Evolutionary conservation across 495 filamentous ascomycete species (phyloP).

Genomic region (Xylaria flabelliformis): DNA sequence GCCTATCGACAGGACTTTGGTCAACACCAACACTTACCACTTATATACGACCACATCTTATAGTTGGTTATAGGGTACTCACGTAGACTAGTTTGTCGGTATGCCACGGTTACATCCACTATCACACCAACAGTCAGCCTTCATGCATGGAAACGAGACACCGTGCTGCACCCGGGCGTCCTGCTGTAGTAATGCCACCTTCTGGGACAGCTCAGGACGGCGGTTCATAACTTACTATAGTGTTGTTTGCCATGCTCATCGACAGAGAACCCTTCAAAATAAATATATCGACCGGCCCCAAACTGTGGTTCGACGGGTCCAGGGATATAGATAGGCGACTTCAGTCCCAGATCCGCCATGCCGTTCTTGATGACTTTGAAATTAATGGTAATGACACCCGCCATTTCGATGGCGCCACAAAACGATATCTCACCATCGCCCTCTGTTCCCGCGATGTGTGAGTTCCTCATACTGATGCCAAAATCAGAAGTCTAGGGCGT

Average conservation of each 20-base stretch:
- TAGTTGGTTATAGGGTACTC: constrained; percentile 38
- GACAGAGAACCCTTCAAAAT: constrained; percentile 94
- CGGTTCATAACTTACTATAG: constrained; percentile 53
- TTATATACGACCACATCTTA: not conserved
- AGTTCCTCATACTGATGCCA: not conserved
- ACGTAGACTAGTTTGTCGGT: constrained; percentile 82
- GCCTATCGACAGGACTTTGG: constrained; percentile 26
- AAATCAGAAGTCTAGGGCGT: not conserved
- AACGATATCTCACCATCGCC: constrained; percentile 96
- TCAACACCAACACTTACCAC: constrained; percentile 2
- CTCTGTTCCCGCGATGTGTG: constrained; percentile 48
- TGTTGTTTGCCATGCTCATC: constrained; percentile 92
- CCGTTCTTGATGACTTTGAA: constrained; percentile 88
- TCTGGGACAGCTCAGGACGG: not conserved
- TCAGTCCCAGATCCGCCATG: constrained; percentile 76
- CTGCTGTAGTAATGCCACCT: not conserved
- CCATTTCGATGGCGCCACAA: constrained; percentile 97
- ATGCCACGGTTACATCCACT: constrained; percentile 89
- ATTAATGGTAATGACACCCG: constrained; percentile 89
- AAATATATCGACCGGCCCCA: constrained; percentile 82
- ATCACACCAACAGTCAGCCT: not conserved
- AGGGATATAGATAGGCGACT: constrained; percentile 86
- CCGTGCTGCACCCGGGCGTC: not conserved
- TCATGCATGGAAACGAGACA: not conserved
- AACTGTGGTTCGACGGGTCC: constrained; percentile 93